Percentiles rank a stretch among this genome's conserved stretches.
phyloP scores from a whole-genome alignment of 73 alveolate species.

The Effrenium voratum region DNA sequence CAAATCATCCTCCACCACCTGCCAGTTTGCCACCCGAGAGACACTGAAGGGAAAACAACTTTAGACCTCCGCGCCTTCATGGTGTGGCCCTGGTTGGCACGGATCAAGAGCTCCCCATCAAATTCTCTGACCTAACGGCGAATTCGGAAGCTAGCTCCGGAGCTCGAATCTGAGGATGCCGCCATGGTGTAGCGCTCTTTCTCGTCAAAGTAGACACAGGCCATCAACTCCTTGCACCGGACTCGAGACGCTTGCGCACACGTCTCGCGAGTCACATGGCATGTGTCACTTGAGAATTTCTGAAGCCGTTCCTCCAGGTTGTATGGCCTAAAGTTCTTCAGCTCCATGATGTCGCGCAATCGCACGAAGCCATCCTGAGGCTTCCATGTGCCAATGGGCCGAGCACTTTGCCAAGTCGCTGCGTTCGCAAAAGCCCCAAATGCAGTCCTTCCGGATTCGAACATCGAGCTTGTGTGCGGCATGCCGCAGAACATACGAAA shows the following conservation, averaged over 20 bases:
- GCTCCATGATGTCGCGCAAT: slow-evolving; percentile 77
- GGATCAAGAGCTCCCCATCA: slow-evolving; percentile 83
- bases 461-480: slow-evolving; percentile 94
- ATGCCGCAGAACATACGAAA: slow-evolving; percentile 90
- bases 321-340: slow-evolving; percentile 79
- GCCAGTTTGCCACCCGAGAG: not conserved
- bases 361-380: slow-evolving; percentile 94
- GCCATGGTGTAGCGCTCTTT: slow-evolving; percentile 92
- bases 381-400: too few relatives aligned
- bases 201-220: slow-evolving; percentile 88
- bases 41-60: not conserved
- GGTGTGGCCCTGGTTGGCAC: slow-evolving; percentile 93
- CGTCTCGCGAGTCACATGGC: not conserved
- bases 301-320: slow-evolving; percentile 12
- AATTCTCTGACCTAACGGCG: slow-evolving; percentile 46
- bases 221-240: slow-evolving; percentile 63
- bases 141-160: not conserved
- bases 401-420: too few relatives aligned
- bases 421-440: not conserved
- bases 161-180: not conserved
- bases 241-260: not conserved
- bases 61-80: slow-evolving; percentile 43
- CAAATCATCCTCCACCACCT: slow-evolving; percentile 70
- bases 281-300: not conserved
- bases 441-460: slow-evolving; percentile 78